Base-by-base conservation (phyloP, 192 early-diverging fungal genomes). In the Oehlia diaphana region DNA sequence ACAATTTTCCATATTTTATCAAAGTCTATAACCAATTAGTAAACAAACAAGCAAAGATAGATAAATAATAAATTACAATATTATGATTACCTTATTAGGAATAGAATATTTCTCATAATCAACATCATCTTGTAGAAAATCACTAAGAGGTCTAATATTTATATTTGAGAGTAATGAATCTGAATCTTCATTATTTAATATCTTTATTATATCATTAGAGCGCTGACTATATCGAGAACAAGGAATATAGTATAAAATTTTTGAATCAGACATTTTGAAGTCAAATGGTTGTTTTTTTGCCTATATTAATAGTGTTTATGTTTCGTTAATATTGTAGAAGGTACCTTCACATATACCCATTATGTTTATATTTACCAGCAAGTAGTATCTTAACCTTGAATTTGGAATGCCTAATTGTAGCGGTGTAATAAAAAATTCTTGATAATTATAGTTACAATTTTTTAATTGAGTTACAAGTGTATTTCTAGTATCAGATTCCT, bases 391-490 rank as follows among this genome's bases (percentile, higher is more conserved):
- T 72, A 92, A 89, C 42, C 93, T 87, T 26, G 93, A 94, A 76
- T 95, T 95, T 12, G 94, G 94, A 47, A 93, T 91, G 14, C 92
- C 89, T 19, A 94, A 80, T 82, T 93, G 92, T 70, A 92, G 58
- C 7, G 94, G 94, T 21, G 91, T 93, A 76, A 95, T 83, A 78
- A 94, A 79, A 78, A 92, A 89, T 78, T 95, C 94, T 72, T 93
- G 90, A 73, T 87, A 92, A 58, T 85, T 81, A 70, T 92, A 94
- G 42, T 87, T 83, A 35, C 79, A 81, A 2, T 86, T 81, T n/a
- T 76, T 79, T 23, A 94, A 83, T 83, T 86, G 81, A 21, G 82
- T 82, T 28, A 92, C 80, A 23, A 93, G 80, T 47, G 90, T 71
- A 19, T 85, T 81, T 8, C 88, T 84, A 4, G 90, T 92, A 82